These are phyloP conservation scores for Mycena polygramma DNA, from an alignment of 768 basidiomycete species.

Conservation along the genomic window DNA sequence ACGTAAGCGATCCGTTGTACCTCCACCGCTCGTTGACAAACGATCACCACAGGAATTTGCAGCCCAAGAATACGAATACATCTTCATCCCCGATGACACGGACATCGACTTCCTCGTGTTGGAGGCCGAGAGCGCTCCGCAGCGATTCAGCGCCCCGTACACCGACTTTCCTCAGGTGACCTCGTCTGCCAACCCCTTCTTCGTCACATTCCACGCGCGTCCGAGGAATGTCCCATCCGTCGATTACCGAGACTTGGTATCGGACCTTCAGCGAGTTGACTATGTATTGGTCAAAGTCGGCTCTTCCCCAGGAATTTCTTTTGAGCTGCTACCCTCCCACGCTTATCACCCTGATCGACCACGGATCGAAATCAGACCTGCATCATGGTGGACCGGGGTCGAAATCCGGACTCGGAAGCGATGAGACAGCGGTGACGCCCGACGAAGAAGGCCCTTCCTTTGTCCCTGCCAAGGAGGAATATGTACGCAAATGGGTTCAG, in stretches of 20 bases:
- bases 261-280: background rate
- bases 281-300: background rate
- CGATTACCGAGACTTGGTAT: background rate
- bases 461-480: background rate
- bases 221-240: background rate
- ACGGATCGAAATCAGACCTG: background rate
- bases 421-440: background rate
- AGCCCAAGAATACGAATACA: conserved; percentile 14
- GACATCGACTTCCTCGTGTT: conserved; percentile 4
- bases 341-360: background rate
- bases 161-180: conserved; percentile 13
- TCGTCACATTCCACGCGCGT: conserved; percentile 9
- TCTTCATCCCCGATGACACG: conserved; percentile 6
- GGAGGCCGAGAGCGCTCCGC: background rate
- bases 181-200: conserved; percentile 18
- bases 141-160: conserved; percentile 10
- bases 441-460: background rate
- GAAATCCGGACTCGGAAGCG: background rate
- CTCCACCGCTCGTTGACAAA: too few relatives aligned
- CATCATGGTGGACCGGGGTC: background rate
- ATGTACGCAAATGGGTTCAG: background rate
- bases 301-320: conserved; percentile 12
- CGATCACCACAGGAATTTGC: conserved; percentile 1
- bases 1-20: background rate
- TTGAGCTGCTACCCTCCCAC: conserved; percentile 5